These are phyloP conservation scores for Cladorrhinum sp. DNA, from an alignment of 2,329 filamentous ascomycete species.

Conservation along the genomic window DNA sequence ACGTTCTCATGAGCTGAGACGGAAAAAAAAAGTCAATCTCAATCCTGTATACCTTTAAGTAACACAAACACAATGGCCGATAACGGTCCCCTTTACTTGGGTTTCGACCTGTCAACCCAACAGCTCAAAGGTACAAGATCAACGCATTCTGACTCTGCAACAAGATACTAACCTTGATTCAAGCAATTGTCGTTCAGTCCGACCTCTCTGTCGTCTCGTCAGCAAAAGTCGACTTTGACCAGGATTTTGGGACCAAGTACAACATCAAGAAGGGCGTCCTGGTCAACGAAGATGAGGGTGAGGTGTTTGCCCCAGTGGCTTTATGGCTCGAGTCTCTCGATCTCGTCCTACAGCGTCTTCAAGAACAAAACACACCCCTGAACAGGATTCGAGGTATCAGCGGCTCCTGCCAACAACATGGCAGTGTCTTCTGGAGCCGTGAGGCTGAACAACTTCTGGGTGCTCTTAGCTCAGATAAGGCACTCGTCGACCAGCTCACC, in stretches of 20 bases:
- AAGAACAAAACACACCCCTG: slow-evolving; percentile 68
- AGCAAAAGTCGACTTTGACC: slow-evolving; percentile 94
- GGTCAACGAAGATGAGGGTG: slow-evolving; percentile 74
- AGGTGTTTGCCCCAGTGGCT: slow-evolving; percentile 89
- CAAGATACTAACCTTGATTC: slow-evolving; percentile 3
- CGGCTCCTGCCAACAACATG: slow-evolving; percentile 95
- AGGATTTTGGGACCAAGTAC: slow-evolving; percentile 71
- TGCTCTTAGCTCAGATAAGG: slow-evolving; percentile 56
- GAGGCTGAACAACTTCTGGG: slow-evolving; percentile 64
- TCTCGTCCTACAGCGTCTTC: slow-evolving; percentile 72
- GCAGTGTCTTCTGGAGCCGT: slow-evolving; percentile 87
- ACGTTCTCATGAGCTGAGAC: slow-evolving; percentile 2
- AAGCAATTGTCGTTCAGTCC: slow-evolving; percentile 80
- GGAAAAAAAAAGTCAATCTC: neutral
- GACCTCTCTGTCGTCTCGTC: slow-evolving; percentile 77
- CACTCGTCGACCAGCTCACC: slow-evolving; percentile 69
- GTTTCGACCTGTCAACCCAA: slow-evolving; percentile 95
- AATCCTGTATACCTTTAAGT: no score
- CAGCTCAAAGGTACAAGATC: slow-evolving; percentile 75
- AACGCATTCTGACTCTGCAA: neutral
- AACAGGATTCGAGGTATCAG: slow-evolving; percentile 74
- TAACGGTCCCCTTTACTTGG: slow-evolving; percentile 70
- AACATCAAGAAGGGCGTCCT: slow-evolving; percentile 84
- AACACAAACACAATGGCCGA: slow-evolving; percentile 19
- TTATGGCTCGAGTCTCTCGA: slow-evolving; percentile 95